Evolutionary conservation across 2,329 filamentous ascomycete genomes (phyloP), one percentile per base, ranked within the genome.

Genomic region (Talaromyces islandicus): DNA sequence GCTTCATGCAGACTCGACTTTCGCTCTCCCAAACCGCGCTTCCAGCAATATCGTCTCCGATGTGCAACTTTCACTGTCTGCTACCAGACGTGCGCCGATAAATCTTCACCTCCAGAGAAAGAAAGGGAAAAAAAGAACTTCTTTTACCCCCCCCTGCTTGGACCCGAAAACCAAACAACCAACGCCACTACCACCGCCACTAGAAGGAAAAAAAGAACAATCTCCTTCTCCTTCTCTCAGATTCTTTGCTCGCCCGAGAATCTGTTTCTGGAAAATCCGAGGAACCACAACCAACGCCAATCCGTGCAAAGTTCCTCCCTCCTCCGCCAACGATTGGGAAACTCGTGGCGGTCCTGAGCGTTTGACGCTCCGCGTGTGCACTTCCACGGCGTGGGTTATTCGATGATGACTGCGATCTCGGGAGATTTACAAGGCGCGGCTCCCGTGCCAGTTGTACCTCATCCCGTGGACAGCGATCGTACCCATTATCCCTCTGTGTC

Each of bases 401-500:
- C 53, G 60, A 61, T 59, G 54, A 76, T 75, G 73, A 73, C 72
- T 63, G 65, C 70, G 63, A 69, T 71, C 59, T 60, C 62, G 64
- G 68, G 69, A 64, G 71, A 71, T 29, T 66, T 74, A 67, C 71
- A 71, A 67, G 70, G 70, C 65, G 72, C 73, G 60, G 70, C 67
- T 58, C 73, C 75, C 56, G 72, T 76, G 61, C 71, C 71, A 51
- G 71, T 73, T 58, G 66, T 76, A 64, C 74, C 75, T 59, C 71
- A 75, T 56, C 73, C 75, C 10, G 73, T 71, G 66, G 71, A 75
- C 63, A 67, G 67, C 67, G 70, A 69, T 66, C 72, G 70, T 68
- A 69, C 71, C 64, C 73, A 75, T 63, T 75, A 72, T 66, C 71
- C 74, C 51, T 75, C 74, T 25, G 64, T 75, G 21, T 76, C 75